phyloP scores from a whole-genome alignment of 768 basidiomycete genomes.

The Amanita phalloides region DNA sequence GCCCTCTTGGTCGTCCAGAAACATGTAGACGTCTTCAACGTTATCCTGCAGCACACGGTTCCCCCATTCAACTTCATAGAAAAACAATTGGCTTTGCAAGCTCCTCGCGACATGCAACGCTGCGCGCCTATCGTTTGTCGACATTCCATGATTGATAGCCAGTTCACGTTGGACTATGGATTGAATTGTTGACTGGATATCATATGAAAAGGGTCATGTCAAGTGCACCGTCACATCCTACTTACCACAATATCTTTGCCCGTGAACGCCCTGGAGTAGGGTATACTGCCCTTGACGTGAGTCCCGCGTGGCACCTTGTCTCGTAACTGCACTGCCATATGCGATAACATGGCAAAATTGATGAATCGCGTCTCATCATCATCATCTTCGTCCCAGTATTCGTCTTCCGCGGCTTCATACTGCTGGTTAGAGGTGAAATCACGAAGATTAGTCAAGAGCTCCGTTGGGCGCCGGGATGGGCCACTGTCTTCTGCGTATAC shows the following conservation, averaged over 20 bases:
- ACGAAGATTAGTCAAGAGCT: conserved; percentile 18
- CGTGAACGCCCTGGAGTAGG: conserved; percentile 85
- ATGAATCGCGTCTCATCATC: conserved; percentile 58
- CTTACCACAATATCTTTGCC: conserved; percentile 89
- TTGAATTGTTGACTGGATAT: conserved; percentile 70
- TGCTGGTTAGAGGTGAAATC: conserved; percentile 14
- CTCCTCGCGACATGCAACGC: conserved; percentile 84
- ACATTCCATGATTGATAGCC: conserved; percentile 51
- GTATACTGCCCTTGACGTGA: conserved; percentile 92
- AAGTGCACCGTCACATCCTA: conserved; percentile 10
- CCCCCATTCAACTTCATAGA: conserved; percentile 97
- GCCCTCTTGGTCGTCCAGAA: conserved; percentile 77
- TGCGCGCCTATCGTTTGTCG: conserved; percentile 64
- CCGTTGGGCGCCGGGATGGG: conserved; percentile 19
- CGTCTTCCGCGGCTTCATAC: conserved; percentile 36
- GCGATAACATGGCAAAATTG: conserved; percentile 77
- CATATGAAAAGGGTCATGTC: neutral
- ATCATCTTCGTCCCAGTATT: conserved; percentile 53
- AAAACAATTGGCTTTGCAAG: conserved; percentile 85
- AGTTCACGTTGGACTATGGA: conserved; percentile 74
- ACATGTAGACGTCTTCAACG: conserved; percentile 92
- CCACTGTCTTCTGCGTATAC: conserved; percentile 9
- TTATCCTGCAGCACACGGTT: conserved; percentile 74
- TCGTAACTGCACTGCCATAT: conserved; percentile 79
- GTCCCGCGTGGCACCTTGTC: conserved; percentile 83